Evolutionary conservation across 164 flowering plant species (phyloP), one percentile per base, ranked within the genome.

Genomic region (Tetrastigma voinierianum): DNA sequence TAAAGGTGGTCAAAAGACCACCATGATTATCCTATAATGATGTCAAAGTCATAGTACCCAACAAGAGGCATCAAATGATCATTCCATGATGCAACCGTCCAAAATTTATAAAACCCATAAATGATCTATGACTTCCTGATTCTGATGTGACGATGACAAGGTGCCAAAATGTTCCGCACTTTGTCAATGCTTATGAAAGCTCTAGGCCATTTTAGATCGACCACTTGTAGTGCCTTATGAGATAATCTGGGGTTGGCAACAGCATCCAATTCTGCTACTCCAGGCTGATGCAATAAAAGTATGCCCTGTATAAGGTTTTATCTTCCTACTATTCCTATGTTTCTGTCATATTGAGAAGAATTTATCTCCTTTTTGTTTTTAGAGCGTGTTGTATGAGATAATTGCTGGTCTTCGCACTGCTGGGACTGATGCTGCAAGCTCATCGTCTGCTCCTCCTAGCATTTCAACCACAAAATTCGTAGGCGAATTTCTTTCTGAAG

Each of bases 311-410:
- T 0, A 45, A 43, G 21, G 24, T n/a, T 1, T 32, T 32, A 32
- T 32, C 40, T 32, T 32, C 40, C 7, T 32, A 32, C 0, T 32
- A 32, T 32, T 4, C 40, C 40, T 65, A 9, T 58, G 12, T 20
- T 12, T 10, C 53, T 64, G 44, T 54, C 11, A 57, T 19, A 19
- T 57, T 32, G 46, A 51, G 1, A 23, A 51, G 14, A 47, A 45
- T 46, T 62, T 21, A 9, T 55, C 0, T 64, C 3, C 13, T 71
- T 12, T 13, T 48, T 67, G 52, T 61, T 71, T 55, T 7, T 62
- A 91, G 98, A 77, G 82, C 67, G 63, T 94, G 57, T 59, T 94
- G 59, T 88, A 86, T 73, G 96, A 90, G 82, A 87, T 91, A 44
- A 82, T 88, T 45, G 54, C 89, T 32, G 82, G 92, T 61, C 83